These are phyloP conservation scores for Sergeia podlipaevii DNA, from an alignment of 208 protist species.

Conservation along the genomic window DNA sequence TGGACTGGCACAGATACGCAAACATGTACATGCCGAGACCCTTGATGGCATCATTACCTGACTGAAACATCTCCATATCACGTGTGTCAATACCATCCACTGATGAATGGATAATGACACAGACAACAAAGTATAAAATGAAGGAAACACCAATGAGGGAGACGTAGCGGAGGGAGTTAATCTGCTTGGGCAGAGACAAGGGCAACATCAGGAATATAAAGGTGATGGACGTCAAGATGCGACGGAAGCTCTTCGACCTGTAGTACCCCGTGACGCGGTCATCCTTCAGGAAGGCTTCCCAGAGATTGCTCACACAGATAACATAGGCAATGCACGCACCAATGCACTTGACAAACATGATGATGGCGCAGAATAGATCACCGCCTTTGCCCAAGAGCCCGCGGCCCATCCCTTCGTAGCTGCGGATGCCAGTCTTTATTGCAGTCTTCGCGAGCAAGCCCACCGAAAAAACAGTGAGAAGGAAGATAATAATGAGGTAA, in stretches of 20 bases:
- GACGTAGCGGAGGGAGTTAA: slow-evolving; percentile 79
- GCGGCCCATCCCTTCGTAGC: slow-evolving; percentile 59
- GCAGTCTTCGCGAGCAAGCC: slow-evolving; percentile 38
- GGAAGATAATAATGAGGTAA: slow-evolving; percentile 52
- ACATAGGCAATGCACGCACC: slow-evolving; percentile 76
- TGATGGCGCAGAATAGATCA: slow-evolving; percentile 51
- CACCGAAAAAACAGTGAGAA: slow-evolving; percentile 70
- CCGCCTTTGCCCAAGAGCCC: slow-evolving; percentile 42
- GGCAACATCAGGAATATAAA: slow-evolving; percentile 72
- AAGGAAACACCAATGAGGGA: slow-evolving; percentile 57
- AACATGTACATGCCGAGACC: slow-evolving; percentile 60
- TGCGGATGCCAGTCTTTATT: slow-evolving; percentile 44
- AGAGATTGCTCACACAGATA: slow-evolving; percentile 52
- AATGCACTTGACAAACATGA: slow-evolving; percentile 78
- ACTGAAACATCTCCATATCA: slow-evolving; percentile 23
- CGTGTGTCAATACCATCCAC: slow-evolving; percentile 18
- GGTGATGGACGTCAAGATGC: slow-evolving; percentile 34
- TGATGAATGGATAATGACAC: slow-evolving; percentile 44
- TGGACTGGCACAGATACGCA: slow-evolving; percentile 64
- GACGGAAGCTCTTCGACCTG: slow-evolving; percentile 18
- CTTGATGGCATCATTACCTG: slow-evolving; percentile 29
- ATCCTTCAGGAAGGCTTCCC: slow-evolving; percentile 37
- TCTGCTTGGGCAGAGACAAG: slow-evolving; percentile 54
- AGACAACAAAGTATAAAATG: slow-evolving; percentile 72
- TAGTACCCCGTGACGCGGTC: slow-evolving; percentile 30